Base-by-base conservation (phyloP, 2,329 filamentous ascomycete species). In the Hymenoscyphus albidus region DNA sequence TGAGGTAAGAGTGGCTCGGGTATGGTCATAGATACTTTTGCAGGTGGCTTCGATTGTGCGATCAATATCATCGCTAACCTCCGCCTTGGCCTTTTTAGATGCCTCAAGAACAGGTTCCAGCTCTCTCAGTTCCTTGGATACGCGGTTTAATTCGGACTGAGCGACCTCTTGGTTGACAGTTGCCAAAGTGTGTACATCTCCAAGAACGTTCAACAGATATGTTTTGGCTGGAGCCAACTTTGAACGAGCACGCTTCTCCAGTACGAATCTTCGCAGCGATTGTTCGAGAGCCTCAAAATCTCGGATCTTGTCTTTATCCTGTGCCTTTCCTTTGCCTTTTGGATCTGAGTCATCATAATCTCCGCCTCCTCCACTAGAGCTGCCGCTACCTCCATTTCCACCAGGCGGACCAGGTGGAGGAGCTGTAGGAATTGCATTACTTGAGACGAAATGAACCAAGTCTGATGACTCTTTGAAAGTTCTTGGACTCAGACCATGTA, bases 401-500 rank as follows among this genome's bases (percentile, higher is more conserved):
- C 81, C 82, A 40, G 82, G 83, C 44, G 83, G 81, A 2, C 83
- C 80, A 16, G 85, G 82, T 0, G 84, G 77, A 10, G 87, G 84
- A 0, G 82, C 83, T 62, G 91, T 88, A 0, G 94, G 94, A 65
- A 99, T 91, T 3, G 93, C 93, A 75, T 97, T 97, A 75, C 94
- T 98, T 1, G 95, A 98, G 2, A 99, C 95, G 71, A 99, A 99
- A 75, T 99, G 95, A 3, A 99, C 95, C 7, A 99, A 82, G 74
- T 99, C 95, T 1, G 88, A 85, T 0, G 93, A 89, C 74, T 99
- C 95, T 75, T 98, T 98, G 81, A 88, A 90, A 0, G 95, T 99
- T 61, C 89, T 88, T 2, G 94, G 95, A 74, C 94, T 98, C n/a
- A 99, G 82, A 32, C 87, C 87, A 59, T 85, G 82, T 16, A 99